phyloP scores from a whole-genome alignment of 2,329 filamentous ascomycete species.

The Alternaria panax region DNA sequence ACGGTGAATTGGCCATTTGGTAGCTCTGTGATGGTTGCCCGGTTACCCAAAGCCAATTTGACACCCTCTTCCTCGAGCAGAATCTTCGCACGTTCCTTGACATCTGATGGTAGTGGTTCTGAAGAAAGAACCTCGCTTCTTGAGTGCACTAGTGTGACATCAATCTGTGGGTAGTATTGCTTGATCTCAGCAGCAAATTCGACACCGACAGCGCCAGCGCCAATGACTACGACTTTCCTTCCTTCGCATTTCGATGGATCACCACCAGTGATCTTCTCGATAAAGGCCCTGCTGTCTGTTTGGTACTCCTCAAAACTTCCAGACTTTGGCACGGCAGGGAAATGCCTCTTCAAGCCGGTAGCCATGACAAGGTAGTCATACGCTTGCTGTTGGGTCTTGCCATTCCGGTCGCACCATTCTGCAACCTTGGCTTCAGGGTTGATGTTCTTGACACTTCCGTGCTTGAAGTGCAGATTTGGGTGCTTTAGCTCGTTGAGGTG shows the following conservation, averaged over 20 bases:
- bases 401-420: conserved; percentile 59
- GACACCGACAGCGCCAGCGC: conserved; percentile 79
- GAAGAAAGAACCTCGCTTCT: conserved; percentile 73
- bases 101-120: conserved; percentile 73
- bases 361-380: conserved; percentile 82
- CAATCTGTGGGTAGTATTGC: conserved; percentile 66
- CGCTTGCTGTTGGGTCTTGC: conserved; percentile 53
- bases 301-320: conserved; percentile 69
- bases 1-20: conserved; percentile 50
- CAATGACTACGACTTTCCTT: conserved; percentile 72
- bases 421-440: conserved; percentile 68
- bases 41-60: conserved; percentile 67
- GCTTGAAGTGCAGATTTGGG: conserved; percentile 68
- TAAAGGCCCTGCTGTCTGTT: conserved; percentile 66
- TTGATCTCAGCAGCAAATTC: conserved; percentile 85
- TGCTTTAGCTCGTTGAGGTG: conserved; percentile 72
- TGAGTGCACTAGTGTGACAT: conserved; percentile 79
- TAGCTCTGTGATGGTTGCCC: conserved; percentile 57
- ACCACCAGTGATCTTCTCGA: conserved; percentile 54
- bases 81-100: conserved; percentile 68
- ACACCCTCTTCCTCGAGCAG: conserved; percentile 70
- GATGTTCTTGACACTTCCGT: conserved; percentile 69
- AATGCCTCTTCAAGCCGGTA: conserved; percentile 72
- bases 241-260: conserved; percentile 36
- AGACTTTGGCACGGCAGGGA: conserved; percentile 76